Conservation (phyloP, 208 protist species). For the Leptomonas pyrrhocoris region DNA sequence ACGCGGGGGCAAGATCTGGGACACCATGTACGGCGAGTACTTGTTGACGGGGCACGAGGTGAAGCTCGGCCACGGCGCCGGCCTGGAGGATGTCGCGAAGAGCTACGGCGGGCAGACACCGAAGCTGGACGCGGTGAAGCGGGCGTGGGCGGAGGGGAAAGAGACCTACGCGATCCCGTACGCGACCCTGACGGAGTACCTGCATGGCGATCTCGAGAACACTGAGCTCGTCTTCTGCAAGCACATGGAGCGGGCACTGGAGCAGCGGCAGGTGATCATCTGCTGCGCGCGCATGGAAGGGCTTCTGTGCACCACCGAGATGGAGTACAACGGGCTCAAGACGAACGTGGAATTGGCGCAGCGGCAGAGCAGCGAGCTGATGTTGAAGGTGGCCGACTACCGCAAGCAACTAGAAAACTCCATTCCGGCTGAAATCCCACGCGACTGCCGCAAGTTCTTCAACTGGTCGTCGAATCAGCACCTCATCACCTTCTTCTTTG, state of each 20-base stretch:
- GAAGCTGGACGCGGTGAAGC: constrained; percentile 92
- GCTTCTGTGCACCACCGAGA: constrained; percentile 91
- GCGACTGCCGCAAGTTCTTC: constrained; percentile 89
- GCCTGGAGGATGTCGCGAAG: constrained; percentile 89
- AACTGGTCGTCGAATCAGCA: constrained; percentile 93
- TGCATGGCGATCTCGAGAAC: constrained; percentile 91
- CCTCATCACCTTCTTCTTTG: constrained; percentile 90
- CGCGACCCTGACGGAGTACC: constrained; percentile 82
- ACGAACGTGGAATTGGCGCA: constrained; percentile 88
- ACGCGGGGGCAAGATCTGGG: constrained; percentile 90
- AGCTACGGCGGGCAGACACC: constrained; percentile 88
- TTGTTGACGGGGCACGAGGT: constrained; percentile 89
- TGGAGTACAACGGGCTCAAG: constrained; percentile 94
- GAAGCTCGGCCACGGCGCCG: constrained; percentile 79
- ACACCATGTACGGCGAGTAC: constrained; percentile 95
- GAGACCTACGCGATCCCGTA: constrained; percentile 92
- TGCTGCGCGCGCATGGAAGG: constrained; percentile 89
- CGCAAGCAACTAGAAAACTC: constrained; percentile 65
- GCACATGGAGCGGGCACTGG: constrained; percentile 83
- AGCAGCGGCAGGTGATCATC: constrained; percentile 84
- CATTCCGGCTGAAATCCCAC: constrained; percentile 83
- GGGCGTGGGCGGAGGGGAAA: constrained; percentile 88
- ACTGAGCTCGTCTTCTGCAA: constrained; percentile 93
- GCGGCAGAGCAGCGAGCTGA: constrained; percentile 79
- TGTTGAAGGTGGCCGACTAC: constrained; percentile 67